Evolutionary conservation across 2,329 filamentous ascomycete genomes (phyloP).

Genomic region (Calonectria hawksworthii): DNA sequence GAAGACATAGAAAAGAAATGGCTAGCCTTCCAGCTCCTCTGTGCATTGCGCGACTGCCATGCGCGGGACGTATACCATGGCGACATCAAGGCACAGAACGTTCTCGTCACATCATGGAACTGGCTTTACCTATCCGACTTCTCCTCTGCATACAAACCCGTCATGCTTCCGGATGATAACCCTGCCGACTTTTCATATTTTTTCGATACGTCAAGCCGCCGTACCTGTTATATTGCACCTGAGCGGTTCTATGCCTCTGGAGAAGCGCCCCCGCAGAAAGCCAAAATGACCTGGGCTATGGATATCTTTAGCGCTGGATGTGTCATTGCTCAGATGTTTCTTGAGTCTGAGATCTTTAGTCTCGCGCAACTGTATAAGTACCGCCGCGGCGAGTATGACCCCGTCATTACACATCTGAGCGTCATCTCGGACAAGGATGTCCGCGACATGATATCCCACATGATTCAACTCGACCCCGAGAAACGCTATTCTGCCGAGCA

Average conservation of each 20-base stretch:
- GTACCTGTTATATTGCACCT: conserved; percentile 95
- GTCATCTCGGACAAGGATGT: conserved; percentile 91
- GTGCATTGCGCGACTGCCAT: conserved; percentile 93
- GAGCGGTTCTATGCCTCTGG: conserved; percentile 87
- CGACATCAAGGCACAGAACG: conserved; percentile 98
- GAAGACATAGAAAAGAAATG: conserved; percentile 99
- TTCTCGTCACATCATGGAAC: conserved; percentile 98
- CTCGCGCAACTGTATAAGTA: conserved; percentile 97
- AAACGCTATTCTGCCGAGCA: conserved; percentile 94
- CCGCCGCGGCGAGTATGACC: conserved; percentile 91
- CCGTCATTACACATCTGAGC: conserved; percentile 82
- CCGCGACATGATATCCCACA: conserved; percentile 90
- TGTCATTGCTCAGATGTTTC: conserved; percentile 95
- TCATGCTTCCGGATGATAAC: conserved; percentile 94
- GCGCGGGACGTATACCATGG: conserved; percentile 91
- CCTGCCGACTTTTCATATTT: conserved; percentile 98
- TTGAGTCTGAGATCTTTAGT: conserved; percentile 97
- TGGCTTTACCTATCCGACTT: conserved; percentile 99
- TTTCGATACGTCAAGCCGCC: conserved; percentile 91
- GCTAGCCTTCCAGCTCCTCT: conserved; percentile 95
- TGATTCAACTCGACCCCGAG: conserved; percentile 95
- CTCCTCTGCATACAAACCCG: conserved; percentile 94
- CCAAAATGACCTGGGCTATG: conserved; percentile 90
- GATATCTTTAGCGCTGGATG: conserved; percentile 98
- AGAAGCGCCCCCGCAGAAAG: conserved; percentile 71